Conservation (phyloP, 495 filamentous ascomycete genomes). For the Xylaria acuta region DNA sequence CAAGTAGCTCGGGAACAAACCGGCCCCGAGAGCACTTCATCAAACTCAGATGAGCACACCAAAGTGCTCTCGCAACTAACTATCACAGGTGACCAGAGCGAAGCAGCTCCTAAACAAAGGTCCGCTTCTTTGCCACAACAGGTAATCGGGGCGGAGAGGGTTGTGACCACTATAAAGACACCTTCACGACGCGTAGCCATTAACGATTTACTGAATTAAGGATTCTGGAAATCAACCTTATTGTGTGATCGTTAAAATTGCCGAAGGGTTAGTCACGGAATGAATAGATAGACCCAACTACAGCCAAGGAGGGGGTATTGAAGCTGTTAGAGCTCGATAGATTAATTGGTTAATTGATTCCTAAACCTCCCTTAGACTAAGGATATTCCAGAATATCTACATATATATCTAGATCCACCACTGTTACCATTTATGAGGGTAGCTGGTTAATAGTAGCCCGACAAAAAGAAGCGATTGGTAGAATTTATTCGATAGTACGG, state of each 20-base stretch:
- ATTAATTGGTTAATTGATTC: not conserved
- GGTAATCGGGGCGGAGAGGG: not conserved
- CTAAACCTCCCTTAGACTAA: not conserved
- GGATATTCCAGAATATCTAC: not conserved
- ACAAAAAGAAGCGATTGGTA: not conserved
- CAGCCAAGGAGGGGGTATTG: not conserved
- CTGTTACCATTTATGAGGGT: not conserved
- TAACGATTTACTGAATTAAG: not conserved
- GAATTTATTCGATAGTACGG: not conserved
- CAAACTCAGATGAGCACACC: not conserved
- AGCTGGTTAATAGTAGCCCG: not conserved
- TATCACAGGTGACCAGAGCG: not conserved
- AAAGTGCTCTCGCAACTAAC: no score
- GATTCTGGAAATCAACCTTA: not conserved
- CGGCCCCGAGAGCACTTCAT: not conserved
- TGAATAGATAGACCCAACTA: not conserved
- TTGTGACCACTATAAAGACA: not conserved
- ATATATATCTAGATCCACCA: not conserved
- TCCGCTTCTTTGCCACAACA: not conserved
- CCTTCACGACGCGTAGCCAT: not conserved
- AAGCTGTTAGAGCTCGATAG: not conserved
- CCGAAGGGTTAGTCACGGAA: not conserved
- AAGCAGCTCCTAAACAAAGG: not conserved
- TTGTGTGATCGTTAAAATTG: no score
- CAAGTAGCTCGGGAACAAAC: not conserved